phyloP scores from a whole-genome alignment of 768 basidiomycete genomes.

The Cubamyces lactineus region DNA sequence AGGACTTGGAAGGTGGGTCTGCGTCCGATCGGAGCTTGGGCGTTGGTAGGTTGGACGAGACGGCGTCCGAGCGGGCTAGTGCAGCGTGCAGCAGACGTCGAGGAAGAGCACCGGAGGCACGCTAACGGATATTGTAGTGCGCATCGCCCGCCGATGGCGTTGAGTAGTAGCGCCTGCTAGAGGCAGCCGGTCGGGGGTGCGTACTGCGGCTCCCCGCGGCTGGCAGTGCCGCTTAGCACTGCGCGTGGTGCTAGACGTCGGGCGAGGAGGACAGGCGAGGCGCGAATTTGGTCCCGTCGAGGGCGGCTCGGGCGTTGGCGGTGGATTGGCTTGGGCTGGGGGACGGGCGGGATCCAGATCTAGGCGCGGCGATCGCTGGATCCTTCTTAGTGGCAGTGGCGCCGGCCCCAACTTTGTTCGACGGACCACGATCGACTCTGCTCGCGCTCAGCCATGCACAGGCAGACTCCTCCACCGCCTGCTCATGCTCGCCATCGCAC shows the following conservation, averaged over 20 bases:
- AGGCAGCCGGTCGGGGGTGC: neutral
- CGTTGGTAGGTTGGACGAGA: no score
- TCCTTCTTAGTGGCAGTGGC: conserved; percentile 20
- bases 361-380: conserved; percentile 10
- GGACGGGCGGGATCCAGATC: conserved; percentile 9
- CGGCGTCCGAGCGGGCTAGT: no score
- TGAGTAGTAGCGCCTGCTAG: neutral
- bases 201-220: no score
- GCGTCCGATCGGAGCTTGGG: no score
- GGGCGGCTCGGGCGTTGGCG: neutral
- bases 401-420: conserved; percentile 11
- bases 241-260: neutral
- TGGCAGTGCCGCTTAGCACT: neutral
- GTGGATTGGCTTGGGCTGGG: no score
- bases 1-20: no score
- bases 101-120: neutral
- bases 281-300: conserved; percentile 15
- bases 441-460: neutral
- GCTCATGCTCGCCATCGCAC: no score
- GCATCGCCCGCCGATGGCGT: neutral
- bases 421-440: conserved; percentile 19
- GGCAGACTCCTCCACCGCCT: neutral
- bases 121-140: conserved; percentile 7
- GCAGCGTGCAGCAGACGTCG: no score
- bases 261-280: neutral